A percentile compares a stretch with the other conserved stretches of the same genome.
Evolutionary conservation across 2,329 filamentous ascomycete species (phyloP).

Genomic region (Botrytis galanthina): DNA sequence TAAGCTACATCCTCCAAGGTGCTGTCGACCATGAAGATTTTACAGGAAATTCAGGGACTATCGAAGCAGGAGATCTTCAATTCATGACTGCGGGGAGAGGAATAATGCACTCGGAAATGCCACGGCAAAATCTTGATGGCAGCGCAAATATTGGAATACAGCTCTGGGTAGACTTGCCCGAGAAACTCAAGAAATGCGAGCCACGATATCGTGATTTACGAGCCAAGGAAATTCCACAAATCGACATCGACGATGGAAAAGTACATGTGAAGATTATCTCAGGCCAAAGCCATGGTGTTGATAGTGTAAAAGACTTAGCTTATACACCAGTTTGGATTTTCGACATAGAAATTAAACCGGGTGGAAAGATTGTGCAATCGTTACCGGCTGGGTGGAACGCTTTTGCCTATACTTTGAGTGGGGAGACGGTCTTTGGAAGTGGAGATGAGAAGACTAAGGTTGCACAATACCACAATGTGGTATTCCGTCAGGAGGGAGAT

Average conservation of each 20-base stretch:
- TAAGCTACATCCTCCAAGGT: conserved; percentile 85
- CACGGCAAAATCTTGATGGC: conserved; percentile 72
- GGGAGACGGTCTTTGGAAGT: conserved; percentile 62
- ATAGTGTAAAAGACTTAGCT: conserved; percentile 83
- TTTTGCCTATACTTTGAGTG: conserved; percentile 83
- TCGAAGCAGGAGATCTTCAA: conserved; percentile 84
- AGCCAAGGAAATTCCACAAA: conserved; percentile 74
- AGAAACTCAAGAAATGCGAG: conserved; percentile 80
- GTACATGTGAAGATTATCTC: conserved; percentile 88
- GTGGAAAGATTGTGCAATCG: conserved; percentile 71
- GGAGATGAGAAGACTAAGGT: conserved; percentile 53
- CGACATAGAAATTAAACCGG: conserved; percentile 76
- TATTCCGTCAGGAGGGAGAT: conserved; percentile 80
- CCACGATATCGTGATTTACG: conserved; percentile 86
- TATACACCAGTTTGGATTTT: conserved; percentile 98
- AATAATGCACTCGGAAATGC: conserved; percentile 97
- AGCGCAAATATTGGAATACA: conserved; percentile 82
- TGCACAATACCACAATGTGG: conserved; percentile 78
- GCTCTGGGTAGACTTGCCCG: conserved; percentile 90
- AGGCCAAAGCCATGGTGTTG: conserved; percentile 77
- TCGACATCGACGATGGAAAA: conserved; percentile 67
- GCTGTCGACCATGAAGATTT: conserved; percentile 92
- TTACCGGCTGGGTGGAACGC: conserved; percentile 83
- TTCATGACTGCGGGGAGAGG: conserved; percentile 96
- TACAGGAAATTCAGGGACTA: conserved; percentile 78